These are phyloP conservation scores for Solanum peruvianum DNA, from an alignment of 257 asterid species.

Conservation along the genomic window DNA sequence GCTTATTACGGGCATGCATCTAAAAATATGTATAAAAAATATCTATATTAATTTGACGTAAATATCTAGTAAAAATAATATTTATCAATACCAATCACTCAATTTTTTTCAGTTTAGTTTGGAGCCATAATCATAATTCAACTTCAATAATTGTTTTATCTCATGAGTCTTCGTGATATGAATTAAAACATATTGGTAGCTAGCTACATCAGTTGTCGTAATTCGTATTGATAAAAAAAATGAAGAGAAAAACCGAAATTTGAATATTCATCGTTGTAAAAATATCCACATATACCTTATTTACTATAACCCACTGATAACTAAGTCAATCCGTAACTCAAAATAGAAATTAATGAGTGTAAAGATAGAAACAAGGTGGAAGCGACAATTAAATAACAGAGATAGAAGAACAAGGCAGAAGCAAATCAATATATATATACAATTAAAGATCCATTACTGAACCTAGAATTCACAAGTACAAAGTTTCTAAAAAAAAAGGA, in stretches of 20 bases:
- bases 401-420: not conserved
- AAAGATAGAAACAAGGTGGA: not conserved
- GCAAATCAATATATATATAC: too few relatives aligned
- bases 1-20: not conserved
- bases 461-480: not conserved
- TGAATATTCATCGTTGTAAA: too few relatives aligned
- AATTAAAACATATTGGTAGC: too few relatives aligned
- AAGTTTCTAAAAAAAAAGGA: too few relatives aligned
- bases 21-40: not conserved
- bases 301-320: not conserved
- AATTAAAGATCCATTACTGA: too few relatives aligned
- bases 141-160: not conserved
- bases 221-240: not conserved
- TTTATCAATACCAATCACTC: not conserved
- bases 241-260: too few relatives aligned
- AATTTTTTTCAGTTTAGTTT: not conserved
- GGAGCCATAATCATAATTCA: not conserved
- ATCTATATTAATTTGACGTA: not conserved
- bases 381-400: not conserved
- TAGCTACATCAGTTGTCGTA: not conserved
- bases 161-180: not conserved
- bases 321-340: too few relatives aligned
- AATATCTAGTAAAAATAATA: not conserved
- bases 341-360: not conserved
- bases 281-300: too few relatives aligned